Evolutionary conservation across 179 eudicot genomes (phyloP).

Genomic region (Dionaea muscipula): DNA sequence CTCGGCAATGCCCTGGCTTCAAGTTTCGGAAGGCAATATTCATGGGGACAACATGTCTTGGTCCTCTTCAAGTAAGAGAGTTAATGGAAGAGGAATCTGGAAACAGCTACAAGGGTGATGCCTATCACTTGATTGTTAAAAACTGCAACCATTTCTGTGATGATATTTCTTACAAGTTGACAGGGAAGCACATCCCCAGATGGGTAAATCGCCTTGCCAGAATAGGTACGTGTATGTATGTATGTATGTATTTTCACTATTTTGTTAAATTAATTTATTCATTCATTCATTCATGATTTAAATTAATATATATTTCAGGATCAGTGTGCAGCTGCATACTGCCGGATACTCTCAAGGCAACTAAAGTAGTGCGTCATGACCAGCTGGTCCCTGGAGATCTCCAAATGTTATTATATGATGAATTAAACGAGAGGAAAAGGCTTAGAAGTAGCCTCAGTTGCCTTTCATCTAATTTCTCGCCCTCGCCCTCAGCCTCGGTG

Average conservation of each 20-base stretch:
- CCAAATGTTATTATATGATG: background rate
- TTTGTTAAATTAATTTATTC: no score
- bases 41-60: conserved; percentile 15
- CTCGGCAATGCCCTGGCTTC: conserved; percentile 21
- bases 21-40: conserved; percentile 17
- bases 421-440: background rate
- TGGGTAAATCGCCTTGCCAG: conserved; percentile 22
- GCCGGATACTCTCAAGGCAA: background rate
- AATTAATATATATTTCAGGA: no score
- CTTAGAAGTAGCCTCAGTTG: background rate
- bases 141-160: conserved; percentile 23
- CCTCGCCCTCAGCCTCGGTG: no score
- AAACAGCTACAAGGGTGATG: conserved; percentile 17
- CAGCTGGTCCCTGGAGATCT: background rate
- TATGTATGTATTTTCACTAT: no score
- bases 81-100: conserved; percentile 17
- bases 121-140: conserved; percentile 15
- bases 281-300: no score
- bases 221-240: conserved; percentile 17
- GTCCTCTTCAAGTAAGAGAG: conserved; percentile 13
- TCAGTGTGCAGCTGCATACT: background rate
- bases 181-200: conserved; percentile 17
- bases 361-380: background rate
- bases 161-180: conserved; percentile 13
- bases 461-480: background rate